A percentile compares a stretch with the other conserved stretches of the same genome.
phyloP scores from a whole-genome alignment of 1,139 yeast species.

The Taiozyma onychis region DNA sequence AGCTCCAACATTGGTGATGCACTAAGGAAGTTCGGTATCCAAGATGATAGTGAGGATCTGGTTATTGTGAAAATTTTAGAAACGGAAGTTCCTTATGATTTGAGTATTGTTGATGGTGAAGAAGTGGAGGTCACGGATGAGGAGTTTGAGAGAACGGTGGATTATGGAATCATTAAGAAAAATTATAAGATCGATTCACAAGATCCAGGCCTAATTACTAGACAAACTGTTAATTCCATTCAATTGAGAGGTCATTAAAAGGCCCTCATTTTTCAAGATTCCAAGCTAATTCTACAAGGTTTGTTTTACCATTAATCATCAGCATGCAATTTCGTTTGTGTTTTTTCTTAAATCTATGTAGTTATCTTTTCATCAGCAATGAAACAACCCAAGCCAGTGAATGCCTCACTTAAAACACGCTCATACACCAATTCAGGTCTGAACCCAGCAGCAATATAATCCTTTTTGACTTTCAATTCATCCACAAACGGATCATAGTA shows the following conservation, averaged over 20 bases:
- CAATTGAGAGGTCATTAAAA: slow-evolving; percentile 29
- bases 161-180: slow-evolving; percentile 31
- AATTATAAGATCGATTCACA: slow-evolving; percentile 16
- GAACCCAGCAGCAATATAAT: slow-evolving; percentile 84
- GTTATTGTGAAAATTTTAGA: slow-evolving; percentile 33
- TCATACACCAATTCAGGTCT: slow-evolving; percentile 62
- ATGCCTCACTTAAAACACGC: slow-evolving; percentile 81
- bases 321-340: neutral
- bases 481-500: slow-evolving; percentile 61
- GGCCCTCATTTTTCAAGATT: neutral
- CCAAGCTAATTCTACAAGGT: neutral
- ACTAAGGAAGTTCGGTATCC: slow-evolving; percentile 40
- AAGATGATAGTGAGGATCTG: slow-evolving; percentile 30
- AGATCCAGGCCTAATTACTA: slow-evolving; percentile 15
- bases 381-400: slow-evolving; percentile 80
- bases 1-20: slow-evolving; percentile 45
- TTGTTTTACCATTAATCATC: neutral
- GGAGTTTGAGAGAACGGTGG: slow-evolving; percentile 26
- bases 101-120: slow-evolving; percentile 28
- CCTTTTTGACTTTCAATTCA: slow-evolving; percentile 56
- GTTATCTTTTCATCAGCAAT: slow-evolving; percentile 56
- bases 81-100: slow-evolving; percentile 15
- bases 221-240: slow-evolving; percentile 29
- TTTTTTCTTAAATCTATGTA: neutral
- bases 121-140: slow-evolving; percentile 30